phyloP scores from a whole-genome alignment of 2,329 filamentous ascomycete genomes.

The Sordariomycetes sp. region DNA sequence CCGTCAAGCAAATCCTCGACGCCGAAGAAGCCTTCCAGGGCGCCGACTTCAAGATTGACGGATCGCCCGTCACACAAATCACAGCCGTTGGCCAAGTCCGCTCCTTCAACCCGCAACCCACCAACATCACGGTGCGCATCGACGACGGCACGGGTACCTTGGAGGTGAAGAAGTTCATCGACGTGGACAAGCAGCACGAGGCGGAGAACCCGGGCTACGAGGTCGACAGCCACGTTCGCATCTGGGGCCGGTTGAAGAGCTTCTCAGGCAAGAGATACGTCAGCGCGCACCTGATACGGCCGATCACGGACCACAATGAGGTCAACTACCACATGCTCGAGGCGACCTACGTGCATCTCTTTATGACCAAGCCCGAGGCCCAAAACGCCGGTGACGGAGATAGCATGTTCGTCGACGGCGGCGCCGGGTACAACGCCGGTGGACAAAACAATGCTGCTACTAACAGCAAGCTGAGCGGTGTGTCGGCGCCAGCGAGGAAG shows the following conservation, averaged over 20 bases:
- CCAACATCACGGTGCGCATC: slow-evolving; percentile 84
- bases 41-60: slow-evolving; percentile 78
- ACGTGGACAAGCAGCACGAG: slow-evolving; percentile 47
- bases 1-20: slow-evolving; percentile 88
- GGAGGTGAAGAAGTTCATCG: slow-evolving; percentile 84
- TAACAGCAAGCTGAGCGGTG: slow-evolving; percentile 30
- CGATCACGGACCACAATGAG: slow-evolving; percentile 81
- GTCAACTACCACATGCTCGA: slow-evolving; percentile 88
- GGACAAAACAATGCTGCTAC: slow-evolving; percentile 10
- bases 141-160: slow-evolving; percentile 92
- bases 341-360: slow-evolving; percentile 78
- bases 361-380: slow-evolving; percentile 46
- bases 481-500: slow-evolving; percentile 52
- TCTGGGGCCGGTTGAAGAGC: slow-evolving; percentile 74
- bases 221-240: slow-evolving; percentile 72
- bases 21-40: slow-evolving; percentile 65
- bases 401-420: slow-evolving; percentile 48
- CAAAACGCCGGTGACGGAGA: slow-evolving; percentile 31
- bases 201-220: slow-evolving; percentile 45
- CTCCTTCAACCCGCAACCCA: slow-evolving; percentile 74
- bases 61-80: slow-evolving; percentile 57
- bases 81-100: slow-evolving; percentile 89
- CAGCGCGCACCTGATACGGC: slow-evolving; percentile 72
- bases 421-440: slow-evolving; percentile 25
- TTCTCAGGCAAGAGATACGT: slow-evolving; percentile 81